These are phyloP conservation scores for Lasiosphaeriaceae sp. DNA, from an alignment of 495 filamentous ascomycete genomes.

Conservation along the genomic window DNA sequence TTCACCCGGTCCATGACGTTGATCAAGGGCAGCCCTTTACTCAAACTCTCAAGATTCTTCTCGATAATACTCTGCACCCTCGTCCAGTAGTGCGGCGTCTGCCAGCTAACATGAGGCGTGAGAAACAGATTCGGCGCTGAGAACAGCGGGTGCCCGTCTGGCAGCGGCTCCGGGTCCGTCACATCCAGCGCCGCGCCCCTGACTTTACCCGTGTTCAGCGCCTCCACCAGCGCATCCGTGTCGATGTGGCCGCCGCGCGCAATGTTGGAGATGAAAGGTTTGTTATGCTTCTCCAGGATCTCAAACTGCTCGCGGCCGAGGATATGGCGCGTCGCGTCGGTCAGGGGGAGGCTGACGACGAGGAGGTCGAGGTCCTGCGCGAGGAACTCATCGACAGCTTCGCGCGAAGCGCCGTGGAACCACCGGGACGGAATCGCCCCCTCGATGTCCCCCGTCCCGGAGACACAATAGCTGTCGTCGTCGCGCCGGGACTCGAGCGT, in stretches of 20 bases:
- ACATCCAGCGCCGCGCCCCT: constrained; percentile 79
- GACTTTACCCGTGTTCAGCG: constrained; percentile 56
- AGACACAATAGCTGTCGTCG: constrained; percentile 60
- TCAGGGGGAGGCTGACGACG: constrained; percentile 71
- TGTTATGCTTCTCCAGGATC: constrained; percentile 49
- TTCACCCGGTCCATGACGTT: constrained; percentile 32
- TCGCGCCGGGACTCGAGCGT: constrained; percentile 57
- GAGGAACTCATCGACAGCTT: constrained; percentile 62
- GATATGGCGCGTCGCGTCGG: constrained; percentile 59
- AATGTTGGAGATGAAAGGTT: constrained; percentile 70
- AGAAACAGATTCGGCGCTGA: constrained; percentile 68
- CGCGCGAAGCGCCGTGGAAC: constrained; percentile 64
- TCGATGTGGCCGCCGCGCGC: constrained; percentile 68
- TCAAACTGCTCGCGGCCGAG: constrained; percentile 63
- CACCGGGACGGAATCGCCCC: constrained; percentile 67
- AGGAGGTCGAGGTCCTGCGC: constrained; percentile 68
- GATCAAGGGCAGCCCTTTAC: constrained; percentile 24
- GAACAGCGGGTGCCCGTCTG: constrained; percentile 66
- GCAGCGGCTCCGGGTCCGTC: constrained; percentile 80
- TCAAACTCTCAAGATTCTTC: constrained; percentile 29
- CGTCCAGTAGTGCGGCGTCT: constrained; percentile 53
- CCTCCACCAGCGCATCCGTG: constrained; percentile 61
- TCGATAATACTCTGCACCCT: constrained; percentile 55
- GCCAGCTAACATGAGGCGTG: constrained; percentile 74
- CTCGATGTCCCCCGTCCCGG: constrained; percentile 73